Evolutionary conservation across 345 rosid species (phyloP).

Genomic region (Citrus sp.): DNA sequence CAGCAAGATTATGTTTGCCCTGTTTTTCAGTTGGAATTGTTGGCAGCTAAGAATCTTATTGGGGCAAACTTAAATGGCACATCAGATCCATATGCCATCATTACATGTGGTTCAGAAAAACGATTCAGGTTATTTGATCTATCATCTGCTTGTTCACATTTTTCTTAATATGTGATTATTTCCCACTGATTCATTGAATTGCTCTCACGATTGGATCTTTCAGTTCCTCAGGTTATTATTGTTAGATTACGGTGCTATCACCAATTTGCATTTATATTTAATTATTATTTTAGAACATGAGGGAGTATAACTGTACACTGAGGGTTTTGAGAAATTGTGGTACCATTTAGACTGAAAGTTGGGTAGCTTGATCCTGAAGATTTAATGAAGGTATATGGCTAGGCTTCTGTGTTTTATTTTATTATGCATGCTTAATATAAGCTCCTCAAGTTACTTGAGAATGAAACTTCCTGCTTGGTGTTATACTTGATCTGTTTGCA

Average conservation of each 20-base stretch:
- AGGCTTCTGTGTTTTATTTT: background rate
- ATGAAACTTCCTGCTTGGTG: background rate
- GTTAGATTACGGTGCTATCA: background rate
- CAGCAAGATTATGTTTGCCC: background rate
- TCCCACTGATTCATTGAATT: background rate
- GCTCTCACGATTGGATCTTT: background rate
- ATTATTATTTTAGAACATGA: background rate
- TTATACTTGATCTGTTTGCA: background rate
- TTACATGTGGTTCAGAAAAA: slow-evolving; percentile 93
- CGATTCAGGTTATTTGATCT: slow-evolving; percentile 72
- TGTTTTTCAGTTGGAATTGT: slow-evolving; percentile 69
- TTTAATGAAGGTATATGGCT: background rate
- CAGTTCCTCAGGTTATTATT: background rate
- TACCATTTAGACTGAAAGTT: background rate
- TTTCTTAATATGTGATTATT: background rate
- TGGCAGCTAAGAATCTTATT: slow-evolving; percentile 97
- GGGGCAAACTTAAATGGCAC: slow-evolving; percentile 96
- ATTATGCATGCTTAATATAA: background rate
- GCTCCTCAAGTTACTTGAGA: background rate
- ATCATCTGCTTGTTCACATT: background rate
- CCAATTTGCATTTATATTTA: background rate
- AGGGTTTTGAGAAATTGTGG: background rate
- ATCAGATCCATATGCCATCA: slow-evolving; percentile 97
- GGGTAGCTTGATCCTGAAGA: background rate
- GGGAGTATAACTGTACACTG: background rate